A percentile compares a stretch with the other conserved stretches of the same genome.
Conservation (phyloP, 345 rosid genomes). For the Firmiana major region DNA sequence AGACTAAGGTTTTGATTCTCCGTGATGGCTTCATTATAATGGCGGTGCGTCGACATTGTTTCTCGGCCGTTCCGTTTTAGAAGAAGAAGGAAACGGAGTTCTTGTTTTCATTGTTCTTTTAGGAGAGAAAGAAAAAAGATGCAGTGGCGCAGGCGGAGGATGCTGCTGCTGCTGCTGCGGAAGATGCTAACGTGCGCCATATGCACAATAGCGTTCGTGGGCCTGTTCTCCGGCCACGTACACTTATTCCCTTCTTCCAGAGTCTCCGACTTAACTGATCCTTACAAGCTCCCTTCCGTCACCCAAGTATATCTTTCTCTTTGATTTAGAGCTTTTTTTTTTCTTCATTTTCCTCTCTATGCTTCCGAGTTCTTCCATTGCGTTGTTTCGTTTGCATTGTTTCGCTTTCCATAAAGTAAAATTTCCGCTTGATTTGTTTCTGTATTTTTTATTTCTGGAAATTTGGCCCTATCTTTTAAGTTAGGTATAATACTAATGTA, state of each 20-base stretch:
- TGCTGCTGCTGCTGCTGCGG: slow-evolving; percentile 43
- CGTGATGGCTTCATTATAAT: not conserved
- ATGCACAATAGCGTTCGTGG: slow-evolving; percentile 42
- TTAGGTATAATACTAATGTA: not conserved
- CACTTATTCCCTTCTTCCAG: slow-evolving; percentile 50
- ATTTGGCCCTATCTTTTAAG: not conserved
- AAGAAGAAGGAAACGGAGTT: not conserved
- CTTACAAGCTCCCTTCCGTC: slow-evolving; percentile 38
- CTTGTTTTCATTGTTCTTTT: not conserved
- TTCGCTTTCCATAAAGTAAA: not conserved
- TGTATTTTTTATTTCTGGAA: slow-evolving; percentile 6
- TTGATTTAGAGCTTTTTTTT: not conserved
- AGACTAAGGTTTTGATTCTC: not conserved
- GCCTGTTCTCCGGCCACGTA: slow-evolving; percentile 34
- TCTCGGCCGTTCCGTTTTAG: not conserved
- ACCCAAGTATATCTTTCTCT: slow-evolving; percentile 24
- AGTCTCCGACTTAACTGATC: slow-evolving; percentile 42
- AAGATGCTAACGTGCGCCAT: slow-evolving; percentile 58
- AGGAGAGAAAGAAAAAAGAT: not conserved
- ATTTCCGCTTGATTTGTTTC: slow-evolving; percentile 5
- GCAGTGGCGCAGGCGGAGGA: slow-evolving; percentile 42
- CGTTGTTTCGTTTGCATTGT: not conserved
- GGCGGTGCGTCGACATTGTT: slow-evolving; percentile 12
- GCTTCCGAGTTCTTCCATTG: not conserved
- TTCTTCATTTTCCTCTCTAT: not conserved